Evolutionary conservation across 1,284 basidiomycete species (phyloP).

Genomic region (Fomes fomentarius): DNA sequence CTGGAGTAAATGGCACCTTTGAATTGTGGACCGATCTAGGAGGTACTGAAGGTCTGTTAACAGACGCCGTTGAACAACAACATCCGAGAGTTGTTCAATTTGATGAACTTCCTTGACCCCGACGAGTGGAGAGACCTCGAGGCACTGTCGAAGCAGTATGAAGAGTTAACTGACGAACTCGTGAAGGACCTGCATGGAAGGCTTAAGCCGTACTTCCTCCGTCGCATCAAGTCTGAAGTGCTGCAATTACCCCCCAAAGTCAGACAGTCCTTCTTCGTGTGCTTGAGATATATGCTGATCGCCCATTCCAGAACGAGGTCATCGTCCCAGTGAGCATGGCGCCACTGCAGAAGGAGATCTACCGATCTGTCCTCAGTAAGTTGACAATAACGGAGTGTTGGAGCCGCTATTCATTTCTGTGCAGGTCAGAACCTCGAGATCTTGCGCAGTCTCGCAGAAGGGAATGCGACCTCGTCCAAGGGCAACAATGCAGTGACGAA

Average conservation of each 20-base stretch:
- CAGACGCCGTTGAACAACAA: conserved; percentile 98
- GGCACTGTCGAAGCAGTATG: conserved; percentile 70
- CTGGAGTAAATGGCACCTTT: conserved; percentile 61
- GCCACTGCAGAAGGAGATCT: conserved; percentile 88
- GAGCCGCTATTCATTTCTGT: neutral
- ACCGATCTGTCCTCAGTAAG: conserved; percentile 80
- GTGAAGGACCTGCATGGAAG: conserved; percentile 78
- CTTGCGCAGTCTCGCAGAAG: conserved; percentile 58
- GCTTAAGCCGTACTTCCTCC: conserved; percentile 90
- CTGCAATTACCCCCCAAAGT: conserved; percentile 92
- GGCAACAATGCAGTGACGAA: conserved; percentile 39
- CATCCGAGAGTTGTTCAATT: conserved; percentile 91
- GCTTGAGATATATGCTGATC: neutral
- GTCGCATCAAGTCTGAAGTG: conserved; percentile 92
- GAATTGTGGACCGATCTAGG: neutral
- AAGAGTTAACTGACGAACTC: conserved; percentile 77
- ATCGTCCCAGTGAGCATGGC: conserved; percentile 94
- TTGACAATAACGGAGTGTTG: neutral
- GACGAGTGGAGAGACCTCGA: conserved; percentile 76
- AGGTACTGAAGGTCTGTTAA: neutral
- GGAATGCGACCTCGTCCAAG: conserved; percentile 32
- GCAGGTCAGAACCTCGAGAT: conserved; percentile 72
- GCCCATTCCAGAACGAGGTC: conserved; percentile 67
- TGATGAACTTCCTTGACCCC: conserved; percentile 92
- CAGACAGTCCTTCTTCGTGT: conserved; percentile 7